Evolutionary conservation across 148 eudicot species (phyloP).

Genomic region (Vaccinium darrowii): DNA sequence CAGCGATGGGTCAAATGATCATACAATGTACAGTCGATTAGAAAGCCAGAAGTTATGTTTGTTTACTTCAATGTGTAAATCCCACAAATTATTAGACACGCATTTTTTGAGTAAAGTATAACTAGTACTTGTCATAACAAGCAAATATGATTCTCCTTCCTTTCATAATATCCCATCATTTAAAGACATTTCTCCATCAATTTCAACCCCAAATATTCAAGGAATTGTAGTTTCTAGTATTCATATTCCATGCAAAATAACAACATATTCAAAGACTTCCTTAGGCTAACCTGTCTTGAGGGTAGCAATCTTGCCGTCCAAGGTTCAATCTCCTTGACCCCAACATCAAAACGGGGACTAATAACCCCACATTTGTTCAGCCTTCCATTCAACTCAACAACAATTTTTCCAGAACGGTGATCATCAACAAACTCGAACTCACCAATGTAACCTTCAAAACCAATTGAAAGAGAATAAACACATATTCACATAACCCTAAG

Average conservation of each 20-base stretch:
- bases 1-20: background rate
- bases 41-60: background rate
- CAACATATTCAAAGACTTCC: background rate
- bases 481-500: too few species aligned
- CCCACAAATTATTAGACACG: background rate
- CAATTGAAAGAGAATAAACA: background rate
- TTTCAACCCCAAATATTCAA: background rate
- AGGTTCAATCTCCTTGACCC: too few species aligned
- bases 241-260: background rate
- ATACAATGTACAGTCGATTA: background rate
- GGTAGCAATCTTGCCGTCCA: too few species aligned
- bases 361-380: too few species aligned
- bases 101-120: too few species aligned
- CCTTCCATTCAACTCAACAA: too few species aligned
- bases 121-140: too few species aligned
- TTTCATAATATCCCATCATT: too few species aligned
- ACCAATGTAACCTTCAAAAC: background rate
- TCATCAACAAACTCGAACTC: background rate
- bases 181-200: background rate
- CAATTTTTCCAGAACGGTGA: too few species aligned
- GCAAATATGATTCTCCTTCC: too few species aligned
- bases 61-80: background rate
- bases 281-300: slow-evolving; percentile 22
- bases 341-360: too few species aligned
- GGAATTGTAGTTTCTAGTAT: background rate